These are phyloP conservation scores for Miscanthus lutarioriparius DNA, from an alignment of 176 grass and related monocot species.

Conservation along the genomic window DNA sequence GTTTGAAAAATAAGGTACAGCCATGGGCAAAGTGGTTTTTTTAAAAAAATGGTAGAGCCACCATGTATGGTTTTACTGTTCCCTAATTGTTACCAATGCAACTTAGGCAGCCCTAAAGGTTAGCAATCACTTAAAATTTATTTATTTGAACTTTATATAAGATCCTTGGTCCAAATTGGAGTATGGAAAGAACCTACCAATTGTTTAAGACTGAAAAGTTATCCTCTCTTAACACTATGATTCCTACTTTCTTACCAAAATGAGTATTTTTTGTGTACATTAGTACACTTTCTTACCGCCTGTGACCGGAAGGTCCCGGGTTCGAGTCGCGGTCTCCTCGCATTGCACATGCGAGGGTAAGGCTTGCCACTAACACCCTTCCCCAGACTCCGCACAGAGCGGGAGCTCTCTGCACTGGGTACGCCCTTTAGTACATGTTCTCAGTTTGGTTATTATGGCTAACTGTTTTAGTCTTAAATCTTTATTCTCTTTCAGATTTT, in stretches of 20 bases:
- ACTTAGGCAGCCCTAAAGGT: background rate
- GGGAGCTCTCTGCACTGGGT: too few species aligned
- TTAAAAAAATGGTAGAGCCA: background rate
- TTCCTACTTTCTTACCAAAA: background rate
- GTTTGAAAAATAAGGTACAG: background rate
- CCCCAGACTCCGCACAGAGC: too few species aligned
- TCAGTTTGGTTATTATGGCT: background rate
- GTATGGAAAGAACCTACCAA: background rate
- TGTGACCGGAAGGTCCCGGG: too few species aligned
- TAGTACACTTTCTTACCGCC: too few species aligned
- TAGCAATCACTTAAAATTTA: background rate
- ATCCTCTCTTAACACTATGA: background rate
- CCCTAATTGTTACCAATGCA: background rate
- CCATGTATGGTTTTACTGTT: slow-evolving; percentile 2
- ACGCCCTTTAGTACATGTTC: background rate
- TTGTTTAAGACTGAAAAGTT: background rate
- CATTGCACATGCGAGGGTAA: too few species aligned
- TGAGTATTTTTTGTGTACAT: background rate
- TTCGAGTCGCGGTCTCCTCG: too few species aligned
- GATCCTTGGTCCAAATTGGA: background rate
- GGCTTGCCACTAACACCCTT: too few species aligned
- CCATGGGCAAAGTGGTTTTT: background rate
- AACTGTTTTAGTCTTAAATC: background rate
- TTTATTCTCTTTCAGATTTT: background rate
- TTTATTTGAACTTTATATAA: background rate